Base-by-base conservation (phyloP, 2,329 filamentous ascomycete genomes). In the Dactylonectria estremocensis region DNA sequence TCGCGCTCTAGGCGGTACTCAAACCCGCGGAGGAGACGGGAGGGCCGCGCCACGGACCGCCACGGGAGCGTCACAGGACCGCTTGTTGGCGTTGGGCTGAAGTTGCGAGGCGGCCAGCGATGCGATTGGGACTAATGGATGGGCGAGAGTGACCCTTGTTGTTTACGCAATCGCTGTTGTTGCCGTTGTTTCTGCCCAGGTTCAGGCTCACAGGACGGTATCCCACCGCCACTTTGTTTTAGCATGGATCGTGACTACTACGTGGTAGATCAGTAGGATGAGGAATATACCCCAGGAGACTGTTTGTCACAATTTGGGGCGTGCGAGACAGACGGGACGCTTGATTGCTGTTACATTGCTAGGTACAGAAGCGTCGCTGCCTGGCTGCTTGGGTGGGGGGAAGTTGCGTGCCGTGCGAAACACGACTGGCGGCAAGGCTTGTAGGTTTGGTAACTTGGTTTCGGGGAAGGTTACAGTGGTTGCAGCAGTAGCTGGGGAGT, bases 31-130 rank as follows among this genome's bases (percentile, higher is more conserved):
- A 14, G 43, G 59, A 64, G 50, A 64, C 72, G 72, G 68, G 65
- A 62, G 64, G 70, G 69, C 61, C 56, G 69, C 71, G 73, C 73
- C 68, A 74, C 71, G 73, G 73, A 71, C 69, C 73, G 71, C 64
- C 63, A 58, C 54, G 70, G 67, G 68, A 63, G 61, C 45, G 74
- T 70, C 71, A 73, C 69, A n/a, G 60, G 68, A 70, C 66, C 14
- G n/a, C 59, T 65, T 48, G 55, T 48, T 55, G 53, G 49, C 54
- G 40, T 43, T 59, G 28, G n/a, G 53, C 1, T 20, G 4, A n/a
- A 5, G 13, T 28, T 28, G 5, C 8, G 14, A 11, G 9, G 18
- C 5, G 46, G 18, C 40, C 50, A 37, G 46, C 35, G 56, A 59
- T 50, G 22, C 24, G n/a, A 52, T 52, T n/a, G 35, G 35, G 54